Percentiles rank a stretch among this genome's conserved stretches.
phyloP scores from a whole-genome alignment of 805 yeast species.

The Saccharomyces eubayanus region DNA sequence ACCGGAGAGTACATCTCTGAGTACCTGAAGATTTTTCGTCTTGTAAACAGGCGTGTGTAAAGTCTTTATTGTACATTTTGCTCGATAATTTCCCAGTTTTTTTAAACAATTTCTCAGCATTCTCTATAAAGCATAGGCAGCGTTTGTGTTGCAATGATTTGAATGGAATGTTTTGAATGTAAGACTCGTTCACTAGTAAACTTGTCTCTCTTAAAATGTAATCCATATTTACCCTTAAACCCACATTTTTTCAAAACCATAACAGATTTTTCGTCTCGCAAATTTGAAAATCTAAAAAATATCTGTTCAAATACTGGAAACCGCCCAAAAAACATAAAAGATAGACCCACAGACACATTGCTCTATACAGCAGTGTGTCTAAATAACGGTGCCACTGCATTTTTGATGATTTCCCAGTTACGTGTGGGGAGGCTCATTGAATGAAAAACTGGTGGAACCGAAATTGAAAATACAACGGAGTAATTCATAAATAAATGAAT shows the following conservation, averaged over 20 bases:
- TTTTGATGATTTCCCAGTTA: not conserved
- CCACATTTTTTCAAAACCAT: not conserved
- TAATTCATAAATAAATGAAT: not conserved
- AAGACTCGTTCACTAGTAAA: not conserved
- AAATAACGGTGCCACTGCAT: not conserved
- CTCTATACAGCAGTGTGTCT: not conserved
- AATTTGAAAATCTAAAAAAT: not conserved
- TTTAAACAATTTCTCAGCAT: not conserved
- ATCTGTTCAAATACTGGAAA: not conserved
- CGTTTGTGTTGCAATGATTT: not conserved
- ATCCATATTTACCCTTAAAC: not conserved
- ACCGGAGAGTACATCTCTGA: slow-evolving; percentile 11
- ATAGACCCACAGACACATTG: not conserved
- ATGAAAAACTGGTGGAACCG: not conserved
- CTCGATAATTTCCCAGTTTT: not conserved
- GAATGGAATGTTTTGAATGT: not conserved
- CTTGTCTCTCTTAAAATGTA: not conserved
- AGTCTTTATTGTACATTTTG: slow-evolving; percentile 19
- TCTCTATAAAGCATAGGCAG: not conserved
- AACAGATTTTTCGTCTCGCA: not conserved
- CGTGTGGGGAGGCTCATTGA: not conserved
- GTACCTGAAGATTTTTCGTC: slow-evolving; percentile 6
- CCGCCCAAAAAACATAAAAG: not conserved
- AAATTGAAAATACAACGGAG: not conserved
- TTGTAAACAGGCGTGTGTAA: slow-evolving; percentile 22